Base-by-base conservation (phyloP, 768 basidiomycete genomes). In the Gloeopeniophorella convolvens region DNA sequence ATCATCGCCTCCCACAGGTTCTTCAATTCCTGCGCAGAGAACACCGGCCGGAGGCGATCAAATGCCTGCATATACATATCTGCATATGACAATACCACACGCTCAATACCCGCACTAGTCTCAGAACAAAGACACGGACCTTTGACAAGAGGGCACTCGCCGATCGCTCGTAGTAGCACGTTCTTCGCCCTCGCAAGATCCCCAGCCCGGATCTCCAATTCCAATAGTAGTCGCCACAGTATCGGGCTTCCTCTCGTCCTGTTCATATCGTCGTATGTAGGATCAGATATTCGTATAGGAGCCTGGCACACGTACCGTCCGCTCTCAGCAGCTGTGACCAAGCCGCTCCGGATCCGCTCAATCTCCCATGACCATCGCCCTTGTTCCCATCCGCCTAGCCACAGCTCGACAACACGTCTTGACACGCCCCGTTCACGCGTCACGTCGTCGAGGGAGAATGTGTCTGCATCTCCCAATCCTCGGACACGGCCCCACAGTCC, bases 41-140 rank as follows among this genome's bases (percentile, higher is more conserved):
- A 90, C 42, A 75, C 80, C 3, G 68, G 62, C 24, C 88, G 77
- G 48, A 91, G 69, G 3, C 79, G 75, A 45, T 81, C 79, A 66
- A 89, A 91, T 15, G 87, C 89, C 39, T 88, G 57, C 54, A 91
- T 67, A 72, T 90, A 89, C 37, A 91, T 65, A 40, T 82, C 88
- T 90, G 62, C 54, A 36, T 16, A 16, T 20, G 16, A 30, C 24
- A 35, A 20, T n/a, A 42, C 46, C 43, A 27, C 32, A 27, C 12
- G 10, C 39, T 62, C 45, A 59, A 61, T 57, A 20, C 0, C 27
- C 3, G 16, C 20, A 8, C n/a, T 46, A 24, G 40, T 50, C 18
- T 32, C 27, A 13, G 34, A 62, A 41, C 20, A 27, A 20, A 27
- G 15, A 18, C 20, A 58, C 65, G 34, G 43, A 84, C 88, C 85